phyloP scores from a whole-genome alignment of 306 rosid genomes.

The Quercus alba region DNA sequence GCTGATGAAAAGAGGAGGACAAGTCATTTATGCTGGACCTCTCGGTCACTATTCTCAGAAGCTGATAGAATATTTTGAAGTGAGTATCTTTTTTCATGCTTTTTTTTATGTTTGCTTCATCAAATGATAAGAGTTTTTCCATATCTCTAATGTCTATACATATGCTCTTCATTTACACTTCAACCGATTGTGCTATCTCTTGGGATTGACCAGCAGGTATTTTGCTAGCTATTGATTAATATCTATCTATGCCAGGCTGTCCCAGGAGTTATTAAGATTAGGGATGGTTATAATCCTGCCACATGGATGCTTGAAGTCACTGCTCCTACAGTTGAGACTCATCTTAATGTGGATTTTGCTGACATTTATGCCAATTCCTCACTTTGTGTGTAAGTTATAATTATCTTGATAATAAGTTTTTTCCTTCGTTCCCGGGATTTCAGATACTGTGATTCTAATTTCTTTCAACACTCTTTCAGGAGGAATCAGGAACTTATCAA shows the following conservation, averaged over 20 bases:
- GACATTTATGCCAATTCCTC: conserved; percentile 53
- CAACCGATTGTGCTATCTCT: background rate
- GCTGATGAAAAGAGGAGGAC: conserved; percentile 84
- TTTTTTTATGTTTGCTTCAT: background rate
- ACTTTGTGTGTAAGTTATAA: conserved; percentile 44
- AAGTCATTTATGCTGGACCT: conserved; percentile 66
- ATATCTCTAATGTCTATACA: background rate
- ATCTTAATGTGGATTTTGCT: conserved; percentile 56
- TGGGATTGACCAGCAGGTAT: background rate
- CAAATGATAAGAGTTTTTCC: background rate
- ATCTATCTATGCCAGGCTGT: conserved; percentile 43
- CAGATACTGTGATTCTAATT: background rate
- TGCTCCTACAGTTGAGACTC: conserved; percentile 46
- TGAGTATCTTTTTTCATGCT: conserved; percentile 3
- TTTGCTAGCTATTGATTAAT: background rate
- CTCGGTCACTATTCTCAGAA: conserved; percentile 63
- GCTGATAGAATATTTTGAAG: conserved; percentile 80
- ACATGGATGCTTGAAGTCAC: conserved; percentile 87
- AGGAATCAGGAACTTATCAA: conserved; percentile 54
- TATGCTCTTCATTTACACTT: background rate
- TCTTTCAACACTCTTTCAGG: conserved; percentile 28
- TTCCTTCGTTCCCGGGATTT: background rate
- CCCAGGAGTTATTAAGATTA: conserved; percentile 61
- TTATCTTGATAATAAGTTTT: background rate
- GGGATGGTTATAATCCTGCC: conserved; percentile 74